Evolutionary conservation across 225 moss, liverwort and hornwort genomes (phyloP), one percentile per base, ranked within the genome.

Genomic region (Neckera pumila): DNA sequence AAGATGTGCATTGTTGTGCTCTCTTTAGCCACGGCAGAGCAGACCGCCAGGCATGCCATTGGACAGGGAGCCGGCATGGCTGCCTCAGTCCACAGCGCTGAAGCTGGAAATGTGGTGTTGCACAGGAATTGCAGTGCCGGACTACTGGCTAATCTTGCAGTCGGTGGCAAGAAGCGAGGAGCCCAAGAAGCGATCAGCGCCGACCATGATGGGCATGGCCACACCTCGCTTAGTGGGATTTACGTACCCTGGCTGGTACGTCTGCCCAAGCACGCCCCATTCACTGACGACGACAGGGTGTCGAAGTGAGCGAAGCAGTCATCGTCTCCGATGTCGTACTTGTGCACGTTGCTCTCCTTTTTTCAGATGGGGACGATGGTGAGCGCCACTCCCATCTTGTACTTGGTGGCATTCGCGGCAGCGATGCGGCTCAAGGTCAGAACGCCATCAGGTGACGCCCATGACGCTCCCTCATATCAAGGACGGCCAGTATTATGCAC

Each of bases 161-260:
- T 95, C 89, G 17, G 88, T 60, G n/a, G 85, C 86, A 85, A 94
- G 66, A n/a, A 95, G 83, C 8, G 89, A 92, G 4, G 93, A 89
- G 40, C 90, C 49, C 36, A 87, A 59, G 87, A 93, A 95, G 33
- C 91, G 76, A 40, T 94, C 92, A 61, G 93, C 93, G 10, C 94
- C 92, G 36, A 92, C 93, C 90, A 93, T 86, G 17, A 95, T 85
- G 31, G 93, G 95, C 92, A 94, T 94, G 23, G 76, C 91, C 25
- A 93, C 92, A 9, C 85, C 91, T 10, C 86, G 77, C 90, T 92
- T 94, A 58, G 89, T 92, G 31, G 65, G 86, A 67, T 90, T 95
- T 42, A 90, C 79, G 38, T 88, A 94, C 36, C 79, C 67, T n/a
- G 21, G n/a, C n/a, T 94, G 93, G 88, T 92, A 95, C 9, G 92